Base-by-base conservation (phyloP, 768 basidiomycete species). In the Rhodotorula kratochvilovae region DNA sequence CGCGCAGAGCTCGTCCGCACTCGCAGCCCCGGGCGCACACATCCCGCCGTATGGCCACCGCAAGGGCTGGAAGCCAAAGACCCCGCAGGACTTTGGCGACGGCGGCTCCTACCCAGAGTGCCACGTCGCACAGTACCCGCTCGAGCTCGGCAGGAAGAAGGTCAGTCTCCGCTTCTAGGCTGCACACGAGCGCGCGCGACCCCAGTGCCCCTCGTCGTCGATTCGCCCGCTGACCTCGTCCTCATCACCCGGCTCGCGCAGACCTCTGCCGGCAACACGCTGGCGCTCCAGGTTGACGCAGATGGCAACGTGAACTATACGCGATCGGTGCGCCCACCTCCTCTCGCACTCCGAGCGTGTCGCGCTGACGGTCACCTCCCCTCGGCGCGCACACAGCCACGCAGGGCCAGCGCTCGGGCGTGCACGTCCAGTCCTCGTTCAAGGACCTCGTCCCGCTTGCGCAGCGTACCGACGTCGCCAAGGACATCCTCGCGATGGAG, bases 231-330 rank as follows among this genome's bases (percentile, higher is more conserved):
- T 58, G 45, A 53, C 35, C 46, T 1, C 42, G 7, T 23, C 43
- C 55, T 79, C 13, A 8, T 6, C 61, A 15, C 8, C 21, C 21
- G 21, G 31, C 13, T 2, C 23, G 54, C 33, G 56, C 70, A 95
- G 92, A 88, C 90, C 2, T 88, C 90, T 10, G 88, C 90, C 33
- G 95, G 95, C 12, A 95, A 94, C 77, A 98, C 96, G 0, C 86
- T 99, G 16, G 93, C 96, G 11, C 86, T 99, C 7, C 94, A 95
- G 85, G 95, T 98, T 39, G 95, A 99, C 78, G 87, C 86, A 69
- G 94, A 96, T 80, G 96, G 96, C 57, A 94, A 92, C 72, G 93
- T 98, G 62, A 89, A 91, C 73, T 99, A 97, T 79, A 94, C 81
- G 94, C 91, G 62, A 97, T 98, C 76, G 73, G 76, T 77, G 25